A percentile compares a stretch with the other conserved stretches of the same genome.
Conservation (phyloP, 352 stramenopile genomes). For the Pythium volutum region DNA sequence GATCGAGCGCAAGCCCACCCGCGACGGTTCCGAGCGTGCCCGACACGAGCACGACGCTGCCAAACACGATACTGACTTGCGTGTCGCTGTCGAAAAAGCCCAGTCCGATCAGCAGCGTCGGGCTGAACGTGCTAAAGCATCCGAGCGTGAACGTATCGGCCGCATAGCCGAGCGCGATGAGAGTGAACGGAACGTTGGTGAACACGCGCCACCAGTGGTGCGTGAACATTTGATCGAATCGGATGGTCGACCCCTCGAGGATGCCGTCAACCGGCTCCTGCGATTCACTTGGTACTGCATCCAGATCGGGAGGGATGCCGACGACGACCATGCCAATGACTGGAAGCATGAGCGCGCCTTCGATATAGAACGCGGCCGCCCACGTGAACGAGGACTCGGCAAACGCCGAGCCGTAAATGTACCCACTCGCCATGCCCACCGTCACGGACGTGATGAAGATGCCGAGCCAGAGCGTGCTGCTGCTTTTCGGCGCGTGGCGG, state of each 20-base stretch:
- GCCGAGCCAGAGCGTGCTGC: conserved; percentile 86
- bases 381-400: conserved; percentile 64
- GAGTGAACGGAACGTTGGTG: conserved; percentile 45
- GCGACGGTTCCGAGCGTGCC: conserved; percentile 86
- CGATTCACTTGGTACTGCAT: too few relatives aligned
- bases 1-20: conserved; percentile 78
- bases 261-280: too few relatives aligned
- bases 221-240: background rate
- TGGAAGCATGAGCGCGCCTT: conserved; percentile 73
- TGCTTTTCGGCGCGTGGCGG: conserved; percentile 62
- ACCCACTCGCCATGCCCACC: conserved; percentile 84
- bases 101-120: conserved; percentile 85
- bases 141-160: conserved; percentile 86
- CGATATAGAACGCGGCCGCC: conserved; percentile 81
- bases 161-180: conserved; percentile 76
- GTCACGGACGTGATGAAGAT: conserved; percentile 93
- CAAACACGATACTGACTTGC: conserved; percentile 85
- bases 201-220: conserved; percentile 2
- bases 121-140: conserved; percentile 82
- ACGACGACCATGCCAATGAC: conserved; percentile 36
- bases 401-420: conserved; percentile 82
- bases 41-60: conserved; percentile 62
- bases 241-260: too few relatives aligned
- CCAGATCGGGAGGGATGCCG: conserved; percentile 12
- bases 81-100: conserved; percentile 81